Evolutionary conservation across 2,329 filamentous ascomycete genomes (phyloP).

Genomic region (Colletotrichum incanum): DNA sequence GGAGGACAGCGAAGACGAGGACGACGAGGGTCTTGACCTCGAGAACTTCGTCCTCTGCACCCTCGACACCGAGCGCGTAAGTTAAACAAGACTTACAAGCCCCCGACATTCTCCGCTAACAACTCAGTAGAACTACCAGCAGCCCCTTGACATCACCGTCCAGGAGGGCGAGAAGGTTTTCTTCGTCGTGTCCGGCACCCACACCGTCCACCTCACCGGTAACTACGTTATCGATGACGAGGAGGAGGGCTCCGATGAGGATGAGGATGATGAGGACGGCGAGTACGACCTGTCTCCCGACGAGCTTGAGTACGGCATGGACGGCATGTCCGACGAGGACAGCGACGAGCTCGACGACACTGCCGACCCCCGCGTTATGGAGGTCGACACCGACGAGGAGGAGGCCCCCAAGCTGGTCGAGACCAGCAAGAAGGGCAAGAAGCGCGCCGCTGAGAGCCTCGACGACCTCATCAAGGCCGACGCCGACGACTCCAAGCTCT

Average conservation of each 20-base stretch:
- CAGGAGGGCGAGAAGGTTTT: conserved; percentile 90
- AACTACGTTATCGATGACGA: conserved; percentile 90
- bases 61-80: conserved; percentile 91
- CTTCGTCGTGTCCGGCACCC: conserved; percentile 92
- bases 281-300: conserved; percentile 88
- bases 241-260: conserved; percentile 75
- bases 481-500: conserved; percentile 81
- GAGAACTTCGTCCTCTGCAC: conserved; percentile 97
- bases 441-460: conserved; percentile 86
- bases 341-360: conserved; percentile 85
- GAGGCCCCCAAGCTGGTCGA: conserved; percentile 74
- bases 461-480: conserved; percentile 88
- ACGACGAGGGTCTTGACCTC: conserved; percentile 76
- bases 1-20: conserved; percentile 67
- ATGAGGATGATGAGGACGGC: conserved; percentile 76
- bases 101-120: conserved; percentile 19
- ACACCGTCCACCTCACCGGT: conserved; percentile 92
- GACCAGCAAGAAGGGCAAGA: conserved; percentile 80
- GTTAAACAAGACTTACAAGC: conserved; percentile 45
- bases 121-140: conserved; percentile 85
- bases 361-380: conserved; percentile 85
- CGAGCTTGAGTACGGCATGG: conserved; percentile 82
- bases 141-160: conserved; percentile 93
- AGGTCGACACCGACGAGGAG: conserved; percentile 86
- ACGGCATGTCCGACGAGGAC: conserved; percentile 81